A percentile compares a stretch with the other conserved stretches of the same genome.
Conservation (phyloP, 768 basidiomycete species). For the Collybia sp. region DNA sequence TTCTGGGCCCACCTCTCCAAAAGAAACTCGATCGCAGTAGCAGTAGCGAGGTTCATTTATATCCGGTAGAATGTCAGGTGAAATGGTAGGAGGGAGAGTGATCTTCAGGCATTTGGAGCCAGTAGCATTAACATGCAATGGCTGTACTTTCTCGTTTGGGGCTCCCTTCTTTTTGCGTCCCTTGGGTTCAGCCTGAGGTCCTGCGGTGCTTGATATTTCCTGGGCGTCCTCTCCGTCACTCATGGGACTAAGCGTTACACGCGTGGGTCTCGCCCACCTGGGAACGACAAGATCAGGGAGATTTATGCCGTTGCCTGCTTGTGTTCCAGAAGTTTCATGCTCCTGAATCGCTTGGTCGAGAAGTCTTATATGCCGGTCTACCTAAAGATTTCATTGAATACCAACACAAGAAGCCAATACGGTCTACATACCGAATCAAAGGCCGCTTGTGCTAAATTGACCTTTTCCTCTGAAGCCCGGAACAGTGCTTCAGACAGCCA, state of each 20-base stretch:
- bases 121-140: constrained; percentile 10
- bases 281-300: constrained; percentile 62
- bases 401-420: neutral
- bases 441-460: constrained; percentile 66
- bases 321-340: constrained; percentile 35
- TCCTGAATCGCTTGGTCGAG: constrained; percentile 63
- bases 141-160: constrained; percentile 8
- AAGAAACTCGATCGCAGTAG: constrained; percentile 76
- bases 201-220: constrained; percentile 4
- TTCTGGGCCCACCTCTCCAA: constrained; percentile 59
- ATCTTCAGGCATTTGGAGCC: constrained; percentile 23
- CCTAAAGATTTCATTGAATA: constrained; percentile 34
- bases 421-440: constrained; percentile 56
- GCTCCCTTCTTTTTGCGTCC: constrained; percentile 17
- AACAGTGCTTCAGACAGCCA: constrained; percentile 55
- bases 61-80: constrained; percentile 19
- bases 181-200: constrained; percentile 7
- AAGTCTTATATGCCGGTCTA: constrained; percentile 75
- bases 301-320: constrained; percentile 35
- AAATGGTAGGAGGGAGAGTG: constrained; percentile 26
- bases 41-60: constrained; percentile 67
- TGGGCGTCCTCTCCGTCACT: constrained; percentile 20
- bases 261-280: constrained; percentile 41
- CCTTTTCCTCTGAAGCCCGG: constrained; percentile 71
- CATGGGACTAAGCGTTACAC: constrained; percentile 38